Conservation (phyloP, 768 basidiomycete species). For the Mrakia blollopis region DNA sequence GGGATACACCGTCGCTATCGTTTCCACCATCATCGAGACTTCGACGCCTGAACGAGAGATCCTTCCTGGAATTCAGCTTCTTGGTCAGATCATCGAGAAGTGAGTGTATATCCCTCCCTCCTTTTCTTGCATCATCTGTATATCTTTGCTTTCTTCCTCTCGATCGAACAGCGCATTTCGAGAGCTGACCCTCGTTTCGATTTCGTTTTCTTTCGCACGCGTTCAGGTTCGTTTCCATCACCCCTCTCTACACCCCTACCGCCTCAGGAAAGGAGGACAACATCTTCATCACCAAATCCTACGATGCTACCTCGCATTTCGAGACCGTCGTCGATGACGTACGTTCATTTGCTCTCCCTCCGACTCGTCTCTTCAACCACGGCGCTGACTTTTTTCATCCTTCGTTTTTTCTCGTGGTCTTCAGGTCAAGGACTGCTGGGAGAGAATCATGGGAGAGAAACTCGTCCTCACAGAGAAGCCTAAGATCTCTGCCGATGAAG, state of each 20-base stretch:
- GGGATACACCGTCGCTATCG: conserved; percentile 92
- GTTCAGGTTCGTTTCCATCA: conserved; percentile 79
- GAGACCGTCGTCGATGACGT: conserved; percentile 55
- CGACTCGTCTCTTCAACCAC: not conserved
- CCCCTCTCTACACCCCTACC: conserved; percentile 83
- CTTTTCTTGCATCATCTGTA: not conserved
- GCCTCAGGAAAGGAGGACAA: conserved; percentile 74
- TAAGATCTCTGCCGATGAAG: conserved; percentile 31
- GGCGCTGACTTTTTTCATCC: not conserved
- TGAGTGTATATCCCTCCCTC: conserved; percentile 45
- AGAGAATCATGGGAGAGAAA: conserved; percentile 55
- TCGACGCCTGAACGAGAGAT: conserved; percentile 87
- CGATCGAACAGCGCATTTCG: not conserved
- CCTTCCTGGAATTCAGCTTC: conserved; percentile 78
- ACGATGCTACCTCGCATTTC: conserved; percentile 98
- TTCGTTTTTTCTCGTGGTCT: conserved; percentile 61
- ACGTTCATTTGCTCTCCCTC: not conserved
- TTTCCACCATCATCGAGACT: conserved; percentile 97
- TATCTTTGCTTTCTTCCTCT: not conserved
- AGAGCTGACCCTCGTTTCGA: not conserved
- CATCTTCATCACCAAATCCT: conserved; percentile 94
- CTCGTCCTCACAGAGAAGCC: conserved; percentile 30
- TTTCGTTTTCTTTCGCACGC: not conserved
- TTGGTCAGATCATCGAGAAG: conserved; percentile 93
- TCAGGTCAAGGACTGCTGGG: conserved; percentile 91